Base-by-base conservation (phyloP, 805 yeast species). In the Wickerhamiella dianesei region DNA sequence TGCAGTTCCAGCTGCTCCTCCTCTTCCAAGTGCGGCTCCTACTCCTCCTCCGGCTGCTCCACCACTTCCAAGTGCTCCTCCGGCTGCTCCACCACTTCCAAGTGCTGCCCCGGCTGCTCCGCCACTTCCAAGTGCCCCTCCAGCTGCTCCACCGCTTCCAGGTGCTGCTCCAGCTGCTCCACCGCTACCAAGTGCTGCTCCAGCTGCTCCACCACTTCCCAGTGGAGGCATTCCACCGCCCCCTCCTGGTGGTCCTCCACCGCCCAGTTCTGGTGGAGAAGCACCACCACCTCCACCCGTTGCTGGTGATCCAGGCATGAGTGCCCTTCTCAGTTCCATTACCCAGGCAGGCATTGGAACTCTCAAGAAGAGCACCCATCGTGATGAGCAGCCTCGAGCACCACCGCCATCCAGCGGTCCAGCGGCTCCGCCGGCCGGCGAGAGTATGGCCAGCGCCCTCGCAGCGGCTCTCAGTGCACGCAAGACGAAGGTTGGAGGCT, bases 321-420 rank as follows among this genome's bases (percentile, higher is more conserved):
- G 83, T 61, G 94, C 94, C 0, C 70, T 89, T 39, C 68, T 89
- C 50, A 83, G 94, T 0, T 85, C 96, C 0, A 89, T 89, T 54
- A 72, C 95, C 55, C 76, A 80, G 36, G 79, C 95, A 0, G 88
- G 89, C 35, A 36, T 88, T 3, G 80, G 81, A 0, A 58, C 76
- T 4, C 72, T 89, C 54, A 76, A 72, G 53, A 85, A 80, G 60
- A 89, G 62, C 89, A 87, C 63, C 64, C 85, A 0, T 87, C 82
- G 56, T 66, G 16, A 39, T 5, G 39, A 36, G 19, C 20, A 39
- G 25, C 18, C 41, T 5, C 25, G 16, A 9, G 25, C 25, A 39
- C 41, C 41, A 4, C 25, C 21, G 25, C 25, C 41, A 14, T 14
- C n/a, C 5, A 21, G 41, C 8, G 41, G 41, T 5, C 8, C 17